These are phyloP conservation scores for Gnetum montanum DNA, from an alignment of 75 land plant genomes.

Conservation along the genomic window DNA sequence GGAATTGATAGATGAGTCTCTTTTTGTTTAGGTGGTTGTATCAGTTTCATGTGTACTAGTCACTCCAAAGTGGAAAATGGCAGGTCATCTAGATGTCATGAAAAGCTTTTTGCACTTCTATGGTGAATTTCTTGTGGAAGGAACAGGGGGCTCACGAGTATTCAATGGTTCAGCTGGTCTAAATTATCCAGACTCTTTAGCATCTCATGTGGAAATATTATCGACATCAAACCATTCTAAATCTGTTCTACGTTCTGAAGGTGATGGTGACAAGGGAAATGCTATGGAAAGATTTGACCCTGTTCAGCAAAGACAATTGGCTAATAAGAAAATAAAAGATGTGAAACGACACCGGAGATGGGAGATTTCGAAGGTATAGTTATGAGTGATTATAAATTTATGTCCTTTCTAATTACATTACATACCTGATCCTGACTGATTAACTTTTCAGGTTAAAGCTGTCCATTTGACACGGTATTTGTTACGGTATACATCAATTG, in stretches of 20 bases:
- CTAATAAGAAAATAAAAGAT: slow-evolving; percentile 24
- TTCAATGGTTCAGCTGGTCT: slow-evolving; percentile 41
- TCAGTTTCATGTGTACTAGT: slow-evolving; percentile 69
- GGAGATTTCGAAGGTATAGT: slow-evolving; percentile 66
- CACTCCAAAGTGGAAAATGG: slow-evolving; percentile 84
- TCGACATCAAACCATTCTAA: slow-evolving; percentile 28
- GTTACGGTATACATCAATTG: slow-evolving; percentile 84
- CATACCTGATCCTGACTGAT: not conserved
- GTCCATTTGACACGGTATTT: slow-evolving; percentile 89
- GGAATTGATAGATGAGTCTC: too few species aligned
- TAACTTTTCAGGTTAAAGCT: slow-evolving; percentile 59
- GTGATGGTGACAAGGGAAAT: slow-evolving; percentile 29
- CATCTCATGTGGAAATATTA: slow-evolving; percentile 15
- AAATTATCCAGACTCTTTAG: slow-evolving; percentile 16
- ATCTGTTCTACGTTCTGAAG: slow-evolving; percentile 8
- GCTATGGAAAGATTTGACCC: slow-evolving; percentile 17
- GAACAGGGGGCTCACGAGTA: slow-evolving; percentile 86
- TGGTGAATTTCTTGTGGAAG: slow-evolving; percentile 90
- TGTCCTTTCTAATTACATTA: not conserved
- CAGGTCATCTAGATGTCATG: slow-evolving; percentile 76
- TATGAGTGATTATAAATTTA: not conserved
- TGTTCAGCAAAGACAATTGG: slow-evolving; percentile 7
- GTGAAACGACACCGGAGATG: slow-evolving; percentile 84
- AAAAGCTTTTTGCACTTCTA: slow-evolving; percentile 65
- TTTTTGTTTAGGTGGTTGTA: slow-evolving; percentile 56